phyloP scores from a whole-genome alignment of 2,329 filamentous ascomycete species.

The Phialophora expanda region DNA sequence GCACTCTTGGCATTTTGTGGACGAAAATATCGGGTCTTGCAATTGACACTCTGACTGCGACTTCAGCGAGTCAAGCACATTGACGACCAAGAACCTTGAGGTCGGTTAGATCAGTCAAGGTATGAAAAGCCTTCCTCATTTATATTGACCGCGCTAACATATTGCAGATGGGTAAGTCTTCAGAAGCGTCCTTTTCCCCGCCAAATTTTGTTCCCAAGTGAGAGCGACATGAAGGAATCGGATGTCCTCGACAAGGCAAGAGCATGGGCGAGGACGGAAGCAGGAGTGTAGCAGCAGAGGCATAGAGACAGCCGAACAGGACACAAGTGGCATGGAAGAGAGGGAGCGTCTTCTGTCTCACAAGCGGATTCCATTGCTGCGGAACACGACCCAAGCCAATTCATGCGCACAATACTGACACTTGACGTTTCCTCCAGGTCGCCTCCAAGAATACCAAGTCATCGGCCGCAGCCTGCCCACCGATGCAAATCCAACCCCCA shows the following conservation, averaged over 20 bases:
- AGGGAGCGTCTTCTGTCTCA: neutral
- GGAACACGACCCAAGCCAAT: neutral
- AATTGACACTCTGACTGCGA: constrained; percentile 8
- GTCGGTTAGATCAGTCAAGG: constrained; percentile 50
- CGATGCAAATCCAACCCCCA: constrained; percentile 94
- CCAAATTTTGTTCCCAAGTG: neutral
- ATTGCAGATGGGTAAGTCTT: constrained; percentile 67
- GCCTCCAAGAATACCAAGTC: constrained; percentile 99
- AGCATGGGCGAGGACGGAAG: neutral
- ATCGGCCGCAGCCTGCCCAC: constrained; percentile 99
- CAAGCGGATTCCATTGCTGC: neutral
- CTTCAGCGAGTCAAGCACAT: constrained; percentile 28
- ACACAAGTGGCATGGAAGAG: neutral
- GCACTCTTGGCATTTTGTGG: constrained; percentile 28
- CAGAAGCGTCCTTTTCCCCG: constrained; percentile 28
- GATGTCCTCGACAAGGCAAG: neutral
- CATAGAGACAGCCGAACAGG: neutral
- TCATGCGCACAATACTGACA: constrained; percentile 2
- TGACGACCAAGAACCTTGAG: constrained; percentile 47
- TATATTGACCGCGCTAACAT: constrained; percentile 39
- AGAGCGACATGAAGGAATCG: neutral
- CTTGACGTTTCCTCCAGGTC: constrained; percentile 67
- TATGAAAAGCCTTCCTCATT: constrained; percentile 45
- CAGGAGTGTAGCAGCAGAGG: neutral
- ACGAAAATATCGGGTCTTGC: constrained; percentile 19